Base-by-base conservation (phyloP, 805 yeast species). In the Yamadazyma phyllophila region DNA sequence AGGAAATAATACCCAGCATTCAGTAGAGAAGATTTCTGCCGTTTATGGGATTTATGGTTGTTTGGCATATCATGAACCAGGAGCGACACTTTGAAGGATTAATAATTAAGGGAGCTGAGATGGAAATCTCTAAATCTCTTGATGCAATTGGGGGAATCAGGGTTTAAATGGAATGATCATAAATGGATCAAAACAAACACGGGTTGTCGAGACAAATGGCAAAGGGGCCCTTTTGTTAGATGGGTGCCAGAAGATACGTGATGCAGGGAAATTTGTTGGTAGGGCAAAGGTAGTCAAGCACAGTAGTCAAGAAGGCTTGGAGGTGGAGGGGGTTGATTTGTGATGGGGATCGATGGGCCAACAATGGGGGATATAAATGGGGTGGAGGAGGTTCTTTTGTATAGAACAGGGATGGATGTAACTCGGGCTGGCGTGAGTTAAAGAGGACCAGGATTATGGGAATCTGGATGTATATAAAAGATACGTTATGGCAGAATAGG, bases 1-100 rank as follows among this genome's bases (percentile, higher is more conserved):
- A 53, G 52, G 47, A 59, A 62, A 48, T 62, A 66, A 48, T 60
- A 65, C 29, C 62, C 61, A 8, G 57, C 50, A 50, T 58, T 63
- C 65, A 58, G 64, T 17, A 61, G 39, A 16, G 66, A 63, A 45
- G 68, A 63, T 48, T 67, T 67, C 56, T 66, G 71, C 44, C 72
- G 69, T 51, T 67, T 67, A 52, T 67, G 72, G 13, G 63, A 42
- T 47, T 53, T 52, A 46, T 50, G 36, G 53, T 51, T 48, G 48
- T 52, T 56, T n/a, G 50, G 47, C 57, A 53, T 53, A 39, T 43
- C 46, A 49, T 46, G 43, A 46, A 44, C 39, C 44, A 38, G 40
- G 11, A 36, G 20, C 20, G 40, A 36, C 45, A 42, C 40, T 42
- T 42, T 42, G 44, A 26, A 8, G 20, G 20, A 9, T 10, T 13